Base-by-base conservation (phyloP, 345 rosid genomes). In the Murraya koenigii region DNA sequence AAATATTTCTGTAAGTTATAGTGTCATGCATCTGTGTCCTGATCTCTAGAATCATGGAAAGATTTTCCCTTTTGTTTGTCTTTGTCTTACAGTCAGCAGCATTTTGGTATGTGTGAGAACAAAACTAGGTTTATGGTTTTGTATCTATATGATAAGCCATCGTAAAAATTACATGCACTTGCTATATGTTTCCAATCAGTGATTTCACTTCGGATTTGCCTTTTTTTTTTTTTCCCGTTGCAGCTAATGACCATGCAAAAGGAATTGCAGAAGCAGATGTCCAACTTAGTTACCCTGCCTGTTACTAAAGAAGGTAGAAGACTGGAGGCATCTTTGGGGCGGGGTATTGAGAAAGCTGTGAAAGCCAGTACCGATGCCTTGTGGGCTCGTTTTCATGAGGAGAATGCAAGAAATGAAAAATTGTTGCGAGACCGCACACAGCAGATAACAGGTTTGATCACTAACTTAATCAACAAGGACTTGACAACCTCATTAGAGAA, bases 331-430 rank as follows among this genome's bases (percentile, higher is more conserved):
- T 83, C 93, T 67, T 69, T 93, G 65, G 98, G 97, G 62, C 83
- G 85, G 84, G 84, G 69, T 85, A 82, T 90, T 77, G 98, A 95
- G 86, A 95, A 87, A 86, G 86, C 87, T 64, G 64, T 82, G 75
- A 95, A 90, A 87, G 88, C 90, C 70, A 93, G 88, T 82, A 84
- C 85, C 59, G 98, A 95, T 80, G 95, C 97, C 54, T 74, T 89
- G 59, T 93, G 94, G 95, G 92, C 93, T 76, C 97, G 86, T 25
- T 81, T 94, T 77, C 97, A 89, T 77, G 97, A 93, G 84, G 97
- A 91, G 77, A 86, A 69, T 75, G 84, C 75, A 39, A 91, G 88
- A 83, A 88, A 83, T 81, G 97, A 91, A 85, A 94, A 88, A 81
- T 80, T 86, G 68, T 71, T 78, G 68, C 87, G 81, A 75, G 93